Evolutionary conservation across 2,329 filamentous ascomycete species (phyloP), one percentile per base, ranked within the genome.

Genomic region (Parascedosporium putredinis): DNA sequence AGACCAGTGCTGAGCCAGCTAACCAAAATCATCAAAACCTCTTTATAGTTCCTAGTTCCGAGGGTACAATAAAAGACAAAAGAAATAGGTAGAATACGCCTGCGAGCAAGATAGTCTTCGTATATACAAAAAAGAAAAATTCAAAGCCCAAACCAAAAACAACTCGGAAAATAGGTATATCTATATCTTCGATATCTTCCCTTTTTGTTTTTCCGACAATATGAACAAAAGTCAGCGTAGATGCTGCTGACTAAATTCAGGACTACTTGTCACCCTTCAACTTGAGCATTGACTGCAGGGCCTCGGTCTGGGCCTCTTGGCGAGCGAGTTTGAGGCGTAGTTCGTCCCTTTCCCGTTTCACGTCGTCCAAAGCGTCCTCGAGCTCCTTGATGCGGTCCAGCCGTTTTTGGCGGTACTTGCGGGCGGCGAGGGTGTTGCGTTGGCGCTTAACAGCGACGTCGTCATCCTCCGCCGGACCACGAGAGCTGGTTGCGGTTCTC

Each of bases 321-420:
- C 79, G 70, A 8, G 80, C 81, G 52, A 85, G 72, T 53, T 75
- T 72, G 49, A 86, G 65, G 50, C 74, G 76, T 56, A 86, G 62
- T 14, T 78, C 79, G 57, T 87, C 82, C 16, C 81, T 67, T 59
- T 86, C 83, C 45, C 71, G 63, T 52, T 75, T 76, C 59, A 81
- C 73, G 40, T 75, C 71, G 44, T 73, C 73, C 38, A 87, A 66
- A 18, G 77, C 73, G 7, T 66, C 62, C 62, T 86, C 82, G 27
- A 87, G 70, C 53, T 78, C 75, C 23, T 65, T 66, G 62, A 85
- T 77, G 53, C 81, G 78, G 57, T 86, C 82, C 29, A 86, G 72
- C 43, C 81, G 78, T 62, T 83, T 84, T 61, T 86, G 82, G 23
- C 83, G 78, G 60, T 85, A 86, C 53, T 83, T 81, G 53, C 81